A percentile compares a stretch with the other conserved stretches of the same genome.
Evolutionary conservation across 2,329 filamentous ascomycete genomes (phyloP).

Genomic region (Pezicula radicicola): DNA sequence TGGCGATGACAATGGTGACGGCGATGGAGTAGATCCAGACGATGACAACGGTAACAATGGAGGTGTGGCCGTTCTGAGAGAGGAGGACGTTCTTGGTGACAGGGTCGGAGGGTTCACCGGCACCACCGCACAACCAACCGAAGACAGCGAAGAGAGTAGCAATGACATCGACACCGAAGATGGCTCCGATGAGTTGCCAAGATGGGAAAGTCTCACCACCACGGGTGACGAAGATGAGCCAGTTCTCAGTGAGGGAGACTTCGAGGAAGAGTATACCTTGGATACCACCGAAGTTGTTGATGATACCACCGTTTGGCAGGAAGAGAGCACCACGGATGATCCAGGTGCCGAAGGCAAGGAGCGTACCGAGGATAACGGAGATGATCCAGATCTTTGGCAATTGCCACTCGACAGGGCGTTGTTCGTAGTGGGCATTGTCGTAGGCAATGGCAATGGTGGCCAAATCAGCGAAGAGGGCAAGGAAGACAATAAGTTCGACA

Average conservation of each 20-base stretch:
- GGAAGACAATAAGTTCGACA: constrained; percentile 73
- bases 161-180: constrained; percentile 67
- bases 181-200: constrained; percentile 70
- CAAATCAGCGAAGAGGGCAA: constrained; percentile 76
- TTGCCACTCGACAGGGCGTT: constrained; percentile 76
- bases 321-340: constrained; percentile 69
- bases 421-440: constrained; percentile 75
- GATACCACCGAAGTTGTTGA: constrained; percentile 71
- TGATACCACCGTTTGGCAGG: constrained; percentile 66
- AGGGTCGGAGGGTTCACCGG: constrained; percentile 31
- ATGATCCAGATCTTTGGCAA: constrained; percentile 81
- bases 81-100: constrained; percentile 27
- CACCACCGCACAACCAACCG: constrained; percentile 64
- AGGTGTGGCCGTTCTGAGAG: constrained; percentile 37
- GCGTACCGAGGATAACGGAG: constrained; percentile 62
- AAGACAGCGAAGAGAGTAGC: constrained; percentile 74
- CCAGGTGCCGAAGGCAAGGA: constrained; percentile 71
- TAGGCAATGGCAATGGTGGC: constrained; percentile 77
- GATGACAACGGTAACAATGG: constrained; percentile 59
- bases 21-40: constrained; percentile 66
- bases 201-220: constrained; percentile 71
- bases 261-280: constrained; percentile 75
- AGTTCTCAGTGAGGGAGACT: constrained; percentile 72
- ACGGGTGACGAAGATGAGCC: constrained; percentile 76
- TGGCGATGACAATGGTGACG: constrained; percentile 62